These are phyloP conservation scores for Xylogone sp. DNA, from an alignment of 2,329 filamentous ascomycete genomes.

Conservation along the genomic window DNA sequence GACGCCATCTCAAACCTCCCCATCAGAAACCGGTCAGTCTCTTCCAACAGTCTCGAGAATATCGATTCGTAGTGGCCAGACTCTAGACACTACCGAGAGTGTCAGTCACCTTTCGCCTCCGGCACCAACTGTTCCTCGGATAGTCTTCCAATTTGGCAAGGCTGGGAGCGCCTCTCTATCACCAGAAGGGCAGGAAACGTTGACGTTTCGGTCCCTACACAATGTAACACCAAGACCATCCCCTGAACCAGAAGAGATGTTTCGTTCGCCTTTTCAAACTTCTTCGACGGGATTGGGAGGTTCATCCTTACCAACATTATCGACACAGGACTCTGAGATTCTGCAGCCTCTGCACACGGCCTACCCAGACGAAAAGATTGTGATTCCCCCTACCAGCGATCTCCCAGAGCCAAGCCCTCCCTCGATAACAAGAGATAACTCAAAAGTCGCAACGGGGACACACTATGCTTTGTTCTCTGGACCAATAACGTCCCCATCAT, in stretches of 20 bases:
- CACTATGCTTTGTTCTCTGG: neutral
- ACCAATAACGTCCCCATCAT: slow-evolving; percentile 1
- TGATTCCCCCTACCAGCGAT: neutral
- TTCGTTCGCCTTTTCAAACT: slow-evolving; percentile 1
- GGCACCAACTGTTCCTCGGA: neutral
- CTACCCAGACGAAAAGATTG: slow-evolving; percentile 9
- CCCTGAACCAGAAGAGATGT: slow-evolving; percentile 2
- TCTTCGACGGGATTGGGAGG: slow-evolving; percentile 1
- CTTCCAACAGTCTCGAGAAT: neutral
- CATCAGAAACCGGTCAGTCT: neutral
- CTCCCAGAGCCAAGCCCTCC: slow-evolving; percentile 1
- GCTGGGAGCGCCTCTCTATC: neutral
- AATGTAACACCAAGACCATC: neutral
- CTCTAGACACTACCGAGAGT: neutral
- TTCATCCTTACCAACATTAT: slow-evolving; percentile 7
- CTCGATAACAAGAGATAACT: neutral
- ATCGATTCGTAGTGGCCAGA: neutral
- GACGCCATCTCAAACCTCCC: neutral
- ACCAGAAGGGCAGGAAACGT: neutral
- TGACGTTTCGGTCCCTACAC: neutral
- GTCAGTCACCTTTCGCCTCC: neutral
- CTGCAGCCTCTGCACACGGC: slow-evolving; percentile 6
- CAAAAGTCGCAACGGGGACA: slow-evolving; percentile 1
- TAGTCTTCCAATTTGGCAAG: neutral
- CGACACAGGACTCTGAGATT: slow-evolving; percentile 4